Base-by-base conservation (phyloP, 768 basidiomycete species). In the Lactarius pseudohatsudake region DNA sequence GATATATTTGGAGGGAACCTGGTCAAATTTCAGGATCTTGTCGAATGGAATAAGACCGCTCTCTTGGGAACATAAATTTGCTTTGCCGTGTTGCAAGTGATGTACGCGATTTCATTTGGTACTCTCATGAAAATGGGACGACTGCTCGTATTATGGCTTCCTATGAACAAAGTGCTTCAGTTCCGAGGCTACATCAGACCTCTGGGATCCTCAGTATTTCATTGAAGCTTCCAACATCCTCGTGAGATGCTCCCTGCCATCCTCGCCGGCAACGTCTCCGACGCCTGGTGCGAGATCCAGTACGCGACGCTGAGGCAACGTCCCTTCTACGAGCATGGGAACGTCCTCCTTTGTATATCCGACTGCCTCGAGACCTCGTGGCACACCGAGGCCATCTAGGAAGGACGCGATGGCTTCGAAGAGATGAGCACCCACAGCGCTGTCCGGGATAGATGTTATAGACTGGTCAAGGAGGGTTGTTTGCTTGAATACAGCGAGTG, bases 281-380 rank as follows among this genome's bases (percentile, higher is more conserved):
- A 96, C 88, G 58, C 91, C 90, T 18, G 96, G 96, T 9, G 96
- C 96, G 34, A 98, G 81, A 75, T 97, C 95, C 69, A 98, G 76
- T 5, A 98, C 96, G 20, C 96, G 84, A 62, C 94, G 79, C 77
- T 98, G 96, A 18, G 96, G 96, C 56, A 98, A 75, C 22, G 96
- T 93, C 4, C 96, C 96, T 66, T 96, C 87, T 1, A 97, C 96
- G 16, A 98, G 84, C 77, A 79, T 83, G 36, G 82, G 78, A 13
- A 94, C 79, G 71, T 96, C 92, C 22, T 76, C 79, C 22, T 80
- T 78, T 30, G 81, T 84, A 74, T 93, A 94, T 54, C 90, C 94
- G 50, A 97, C 80, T 32, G 89, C 91, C 72, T 87, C 89, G 70
- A 97, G 75, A 9, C 94, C 94, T 63, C 95, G 85, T 26, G 94